Conservation (phyloP, 306 rosid genomes). For the Medicago lupulina region DNA sequence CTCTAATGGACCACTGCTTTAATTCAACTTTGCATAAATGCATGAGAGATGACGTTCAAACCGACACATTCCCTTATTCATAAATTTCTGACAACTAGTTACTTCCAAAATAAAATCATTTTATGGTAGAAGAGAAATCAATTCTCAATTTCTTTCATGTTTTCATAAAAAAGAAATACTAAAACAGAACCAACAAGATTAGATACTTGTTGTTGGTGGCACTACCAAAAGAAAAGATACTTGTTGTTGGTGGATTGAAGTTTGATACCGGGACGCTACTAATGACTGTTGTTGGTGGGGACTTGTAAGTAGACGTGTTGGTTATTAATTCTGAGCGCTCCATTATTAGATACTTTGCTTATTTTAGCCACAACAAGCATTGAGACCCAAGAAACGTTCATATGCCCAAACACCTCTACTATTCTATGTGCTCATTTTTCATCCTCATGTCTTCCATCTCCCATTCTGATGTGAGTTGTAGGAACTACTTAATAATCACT, state of each 20-base stretch:
- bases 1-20: too few species aligned
- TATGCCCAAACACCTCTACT: conserved; percentile 38
- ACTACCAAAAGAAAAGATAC: too few species aligned
- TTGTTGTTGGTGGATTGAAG: conserved; percentile 38
- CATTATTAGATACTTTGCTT: conserved; percentile 41
- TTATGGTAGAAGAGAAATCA: too few species aligned
- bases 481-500: conserved; percentile 27
- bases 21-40: too few species aligned
- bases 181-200: too few species aligned
- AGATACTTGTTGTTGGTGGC: too few species aligned
- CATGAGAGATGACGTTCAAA: too few species aligned
- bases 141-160: too few species aligned
- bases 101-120: too few species aligned
- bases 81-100: too few species aligned
- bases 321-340: conserved; percentile 42
- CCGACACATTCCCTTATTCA: too few species aligned
- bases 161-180: too few species aligned
- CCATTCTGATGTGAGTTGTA: conserved; percentile 31
- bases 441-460: conserved; percentile 34
- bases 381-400: conserved; percentile 17
- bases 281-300: conserved; percentile 37
- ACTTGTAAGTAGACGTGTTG: conserved; percentile 24
- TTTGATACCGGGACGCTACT: conserved; percentile 45
- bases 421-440: conserved; percentile 43
- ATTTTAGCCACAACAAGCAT: conserved; percentile 40